Base-by-base conservation (phyloP, 2,329 filamentous ascomycete species). In the Didymella glomerata region DNA sequence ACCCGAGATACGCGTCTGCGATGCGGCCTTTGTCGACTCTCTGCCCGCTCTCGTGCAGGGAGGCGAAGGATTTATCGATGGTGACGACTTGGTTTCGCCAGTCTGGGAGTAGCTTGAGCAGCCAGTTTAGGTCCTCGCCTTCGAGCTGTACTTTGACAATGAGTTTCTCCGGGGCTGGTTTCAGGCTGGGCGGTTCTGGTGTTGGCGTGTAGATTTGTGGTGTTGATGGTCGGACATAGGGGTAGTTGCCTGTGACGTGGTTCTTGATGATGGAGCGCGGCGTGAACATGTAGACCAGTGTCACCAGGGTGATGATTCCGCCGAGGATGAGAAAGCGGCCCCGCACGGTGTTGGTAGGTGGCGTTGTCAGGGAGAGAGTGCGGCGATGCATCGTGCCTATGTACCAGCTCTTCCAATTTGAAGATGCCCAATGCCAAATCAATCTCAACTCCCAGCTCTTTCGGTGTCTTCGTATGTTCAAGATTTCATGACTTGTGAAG, bases 71-170 rank as follows among this genome's bases (percentile, higher is more conserved):
- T 2, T 41, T 18, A 41, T 61, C 45, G 16, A 69, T 45, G 63
- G 51, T 71, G 68, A 41, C 74, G 72, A 64, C 81, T 78, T 80
- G 57, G 70, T 72, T 69, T 80, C 82, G 73, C 50, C 76, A 83
- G 2, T n/a, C 18, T 1, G 65, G 61, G 20, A 50, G 54, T 5
- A 63, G 22, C 6, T 38, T 32, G 13, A 60, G 46, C 5, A 64
- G 52, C 65, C 65, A 70, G n/a, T 48, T 57, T 0, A 62, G 52
- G 28, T 68, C 65, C 28, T 70, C 65, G 14, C 52, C 50, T 11
- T 58, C 48, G 24, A 67, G 49, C 22, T 46, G 52, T 2, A 52
- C 51, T 52, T 67, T 64, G 38, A 69, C 45, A 27, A 69, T 55
- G 16, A 65, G 42, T 9, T 53, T 47, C 8, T 52, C 46, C 7